A percentile compares a stretch with the other conserved stretches of the same genome.
These are phyloP conservation scores for Selenicereus undatus DNA, from an alignment of 148 eudicot species.

Conservation along the genomic window DNA sequence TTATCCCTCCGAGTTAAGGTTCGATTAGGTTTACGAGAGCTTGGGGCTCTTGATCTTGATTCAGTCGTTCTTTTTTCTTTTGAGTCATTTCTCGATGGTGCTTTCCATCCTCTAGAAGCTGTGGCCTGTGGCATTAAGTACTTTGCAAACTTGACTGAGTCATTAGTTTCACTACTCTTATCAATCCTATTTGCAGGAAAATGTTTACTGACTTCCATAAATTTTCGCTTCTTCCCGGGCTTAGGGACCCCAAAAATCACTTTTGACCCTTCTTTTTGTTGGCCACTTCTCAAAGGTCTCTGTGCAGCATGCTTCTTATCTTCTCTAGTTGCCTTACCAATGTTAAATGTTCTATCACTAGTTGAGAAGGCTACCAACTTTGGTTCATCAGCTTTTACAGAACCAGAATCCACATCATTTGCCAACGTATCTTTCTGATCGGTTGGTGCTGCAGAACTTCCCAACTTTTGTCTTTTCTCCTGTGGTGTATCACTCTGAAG, in stretches of 20 bases:
- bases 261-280: conserved; percentile 68
- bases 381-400: conserved; percentile 41
- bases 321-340: conserved; percentile 56
- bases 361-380: conserved; percentile 42
- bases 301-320: conserved; percentile 43
- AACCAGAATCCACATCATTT: conserved; percentile 21
- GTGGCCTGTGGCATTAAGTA: conserved; percentile 58
- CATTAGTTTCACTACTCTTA: conserved; percentile 43
- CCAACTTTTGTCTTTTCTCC: conserved; percentile 67
- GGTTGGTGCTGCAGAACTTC: conserved; percentile 30
- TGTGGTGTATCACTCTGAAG: conserved; percentile 74
- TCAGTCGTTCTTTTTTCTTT: conserved; percentile 65
- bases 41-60: conserved; percentile 42
- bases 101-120: conserved; percentile 54
- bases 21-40: conserved; percentile 51
- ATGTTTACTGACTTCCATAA: conserved; percentile 97
- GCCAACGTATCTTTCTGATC: conserved; percentile 35
- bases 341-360: conserved; percentile 56
- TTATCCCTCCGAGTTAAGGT: conserved; percentile 52
- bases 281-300: conserved; percentile 61
- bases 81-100: conserved; percentile 40
- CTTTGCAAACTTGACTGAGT: conserved; percentile 47
- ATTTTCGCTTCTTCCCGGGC: conserved; percentile 90
- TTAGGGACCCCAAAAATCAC: conserved; percentile 87
- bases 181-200: conserved; percentile 50